Evolutionary conservation across 805 yeast species (phyloP).

Genomic region (Grigorovia yakushimaensis): DNA sequence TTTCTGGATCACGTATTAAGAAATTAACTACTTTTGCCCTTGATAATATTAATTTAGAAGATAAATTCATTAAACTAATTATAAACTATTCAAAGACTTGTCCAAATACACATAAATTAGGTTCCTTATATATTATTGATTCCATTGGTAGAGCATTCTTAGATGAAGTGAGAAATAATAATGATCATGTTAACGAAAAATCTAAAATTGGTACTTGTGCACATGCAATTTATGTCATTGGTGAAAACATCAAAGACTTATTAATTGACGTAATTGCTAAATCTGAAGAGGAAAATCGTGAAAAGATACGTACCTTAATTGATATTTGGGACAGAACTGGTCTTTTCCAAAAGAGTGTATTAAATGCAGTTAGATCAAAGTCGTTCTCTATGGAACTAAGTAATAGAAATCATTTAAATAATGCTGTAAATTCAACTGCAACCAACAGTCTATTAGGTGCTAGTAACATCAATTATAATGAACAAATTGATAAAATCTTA

Average conservation of each 20-base stretch:
- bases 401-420: not conserved
- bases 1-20: slow-evolving; percentile 91
- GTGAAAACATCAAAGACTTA: slow-evolving; percentile 52
- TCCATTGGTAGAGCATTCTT: slow-evolving; percentile 80
- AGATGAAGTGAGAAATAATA: slow-evolving; percentile 57
- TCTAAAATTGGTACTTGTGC: slow-evolving; percentile 66
- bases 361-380: slow-evolving; percentile 47
- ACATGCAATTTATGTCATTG: slow-evolving; percentile 58
- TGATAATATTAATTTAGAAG: slow-evolving; percentile 43
- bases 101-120: slow-evolving; percentile 76
- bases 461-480: slow-evolving; percentile 34
- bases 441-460: slow-evolving; percentile 11
- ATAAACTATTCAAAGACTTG: slow-evolving; percentile 51
- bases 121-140: slow-evolving; percentile 84
- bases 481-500: slow-evolving; percentile 38
- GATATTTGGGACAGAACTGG: slow-evolving; percentile 88
- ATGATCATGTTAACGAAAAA: slow-evolving; percentile 36
- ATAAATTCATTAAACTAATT: slow-evolving; percentile 18
- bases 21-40: slow-evolving; percentile 71
- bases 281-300: slow-evolving; percentile 48
- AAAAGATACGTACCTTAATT: slow-evolving; percentile 71
- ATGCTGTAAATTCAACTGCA: too few relatives aligned
- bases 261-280: slow-evolving; percentile 53
- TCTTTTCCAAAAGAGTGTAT: slow-evolving; percentile 53
- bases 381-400: slow-evolving; percentile 34